Percentiles rank a stretch among this genome's conserved stretches.
Evolutionary conservation across 257 asterid species (phyloP).

Genomic region (Knoxia roxburghii): DNA sequence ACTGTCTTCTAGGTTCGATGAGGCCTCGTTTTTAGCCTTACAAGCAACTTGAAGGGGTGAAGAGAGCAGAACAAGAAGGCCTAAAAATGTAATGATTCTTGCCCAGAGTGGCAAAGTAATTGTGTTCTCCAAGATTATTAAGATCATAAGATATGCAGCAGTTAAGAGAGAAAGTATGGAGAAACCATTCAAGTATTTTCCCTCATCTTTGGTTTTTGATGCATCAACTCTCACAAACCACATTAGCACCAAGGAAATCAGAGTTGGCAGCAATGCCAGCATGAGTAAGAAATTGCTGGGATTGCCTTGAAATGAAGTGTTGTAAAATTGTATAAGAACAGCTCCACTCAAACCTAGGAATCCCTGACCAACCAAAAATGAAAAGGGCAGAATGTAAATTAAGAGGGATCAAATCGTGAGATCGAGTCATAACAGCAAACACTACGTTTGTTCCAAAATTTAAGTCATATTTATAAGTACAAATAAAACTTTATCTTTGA

Average conservation of each 20-base stretch:
- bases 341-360: slow-evolving; percentile 97
- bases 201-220: slow-evolving; percentile 30
- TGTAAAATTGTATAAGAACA: slow-evolving; percentile 68
- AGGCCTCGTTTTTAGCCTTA: slow-evolving; percentile 36
- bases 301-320: slow-evolving; percentile 53
- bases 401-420: background rate
- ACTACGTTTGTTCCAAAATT: no score
- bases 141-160: slow-evolving; percentile 62
- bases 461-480: no score
- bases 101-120: slow-evolving; percentile 41
- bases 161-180: slow-evolving; percentile 50
- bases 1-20: slow-evolving; percentile 6
- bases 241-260: slow-evolving; percentile 60
- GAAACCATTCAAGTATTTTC: slow-evolving; percentile 50
- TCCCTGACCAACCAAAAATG: slow-evolving; percentile 49
- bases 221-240: slow-evolving; percentile 50
- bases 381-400: background rate
- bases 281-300: slow-evolving; percentile 69
- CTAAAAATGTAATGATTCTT: slow-evolving; percentile 33
- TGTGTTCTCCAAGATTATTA: slow-evolving; percentile 44
- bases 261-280: slow-evolving; percentile 68
- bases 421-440: no score
- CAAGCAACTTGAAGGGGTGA: slow-evolving; percentile 47
- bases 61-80: slow-evolving; percentile 56
- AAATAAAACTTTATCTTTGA: no score